These are phyloP conservation scores for Trichoderma sp. DNA, from an alignment of 2,329 filamentous ascomycete species.

Conservation along the genomic window DNA sequence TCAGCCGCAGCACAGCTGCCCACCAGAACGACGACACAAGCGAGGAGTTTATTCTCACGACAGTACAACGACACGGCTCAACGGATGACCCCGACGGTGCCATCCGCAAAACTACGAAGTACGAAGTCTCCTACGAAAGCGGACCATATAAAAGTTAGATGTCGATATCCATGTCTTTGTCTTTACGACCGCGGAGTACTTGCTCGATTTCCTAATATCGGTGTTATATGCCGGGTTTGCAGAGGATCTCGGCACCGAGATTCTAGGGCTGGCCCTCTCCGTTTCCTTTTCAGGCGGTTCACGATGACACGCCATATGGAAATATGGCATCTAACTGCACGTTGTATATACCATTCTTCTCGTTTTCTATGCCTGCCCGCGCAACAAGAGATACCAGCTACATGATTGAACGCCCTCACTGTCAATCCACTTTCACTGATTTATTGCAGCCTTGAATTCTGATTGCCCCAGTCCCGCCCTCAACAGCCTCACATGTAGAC, in stretches of 20 bases:
- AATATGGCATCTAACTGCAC: background rate
- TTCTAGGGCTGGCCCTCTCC: background rate
- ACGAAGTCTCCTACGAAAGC: slow-evolving; percentile 42
- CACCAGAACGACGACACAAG: slow-evolving; percentile 38
- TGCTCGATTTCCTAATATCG: background rate
- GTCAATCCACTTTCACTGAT: background rate
- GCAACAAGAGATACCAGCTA: slow-evolving; percentile 1
- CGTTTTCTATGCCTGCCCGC: background rate
- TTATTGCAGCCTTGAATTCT: background rate
- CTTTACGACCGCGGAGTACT: background rate
- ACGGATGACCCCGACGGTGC: slow-evolving; percentile 32
- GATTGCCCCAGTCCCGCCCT: background rate
- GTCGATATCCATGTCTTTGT: background rate
- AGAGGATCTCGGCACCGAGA: background rate
- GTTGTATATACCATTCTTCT: background rate
- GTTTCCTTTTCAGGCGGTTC: background rate
- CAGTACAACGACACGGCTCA: slow-evolving; percentile 29
- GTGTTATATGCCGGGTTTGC: background rate
- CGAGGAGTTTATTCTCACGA: slow-evolving; percentile 42
- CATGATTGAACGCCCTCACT: background rate
- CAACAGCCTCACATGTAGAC: background rate
- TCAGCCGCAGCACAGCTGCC: slow-evolving; percentile 35
- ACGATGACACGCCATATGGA: slow-evolving; percentile 6
- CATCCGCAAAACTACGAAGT: slow-evolving; percentile 44
- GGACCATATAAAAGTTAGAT: slow-evolving; percentile 25